Percentiles rank a stretch among this genome's conserved stretches.
Evolutionary conservation across 441 rosid genomes (phyloP).

Genomic region (Aleurites moluccanus): DNA sequence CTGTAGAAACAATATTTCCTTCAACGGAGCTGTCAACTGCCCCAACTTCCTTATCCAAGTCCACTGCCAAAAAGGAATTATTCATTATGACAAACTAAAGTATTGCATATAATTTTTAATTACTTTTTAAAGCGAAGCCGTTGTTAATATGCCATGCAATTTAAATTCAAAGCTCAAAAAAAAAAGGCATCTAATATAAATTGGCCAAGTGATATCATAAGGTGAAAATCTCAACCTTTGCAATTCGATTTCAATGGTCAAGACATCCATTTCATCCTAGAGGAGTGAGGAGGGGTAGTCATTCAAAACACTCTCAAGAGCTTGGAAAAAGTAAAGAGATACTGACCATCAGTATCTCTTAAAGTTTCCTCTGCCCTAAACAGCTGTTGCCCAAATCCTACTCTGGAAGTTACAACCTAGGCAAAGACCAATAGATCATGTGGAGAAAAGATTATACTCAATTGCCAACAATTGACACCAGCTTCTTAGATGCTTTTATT

Average conservation of each 20-base stretch:
- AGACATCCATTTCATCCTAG: not conserved
- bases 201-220: not conserved
- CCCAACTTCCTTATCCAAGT: constrained; percentile 38
- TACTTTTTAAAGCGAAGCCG: not conserved
- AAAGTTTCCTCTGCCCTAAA: not conserved
- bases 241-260: not conserved
- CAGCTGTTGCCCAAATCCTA: not conserved
- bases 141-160: not conserved
- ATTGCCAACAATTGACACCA: not conserved
- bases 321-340: not conserved
- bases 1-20: constrained; percentile 36
- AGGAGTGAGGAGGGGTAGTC: not conserved
- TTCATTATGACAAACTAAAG: not conserved
- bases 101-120: not conserved
- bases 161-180: not conserved
- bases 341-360: not conserved
- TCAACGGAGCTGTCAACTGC: constrained; percentile 31
- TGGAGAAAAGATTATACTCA: not conserved
- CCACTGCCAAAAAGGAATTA: constrained; percentile 35
- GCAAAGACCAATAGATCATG: not conserved
- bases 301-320: not conserved
- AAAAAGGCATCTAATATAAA: not conserved
- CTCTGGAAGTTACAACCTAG: not conserved
- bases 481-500: no score
- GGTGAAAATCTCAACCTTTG: not conserved